Evolutionary conservation across 306 rosid species (phyloP).

Genomic region (Fagus sylvatica): DNA sequence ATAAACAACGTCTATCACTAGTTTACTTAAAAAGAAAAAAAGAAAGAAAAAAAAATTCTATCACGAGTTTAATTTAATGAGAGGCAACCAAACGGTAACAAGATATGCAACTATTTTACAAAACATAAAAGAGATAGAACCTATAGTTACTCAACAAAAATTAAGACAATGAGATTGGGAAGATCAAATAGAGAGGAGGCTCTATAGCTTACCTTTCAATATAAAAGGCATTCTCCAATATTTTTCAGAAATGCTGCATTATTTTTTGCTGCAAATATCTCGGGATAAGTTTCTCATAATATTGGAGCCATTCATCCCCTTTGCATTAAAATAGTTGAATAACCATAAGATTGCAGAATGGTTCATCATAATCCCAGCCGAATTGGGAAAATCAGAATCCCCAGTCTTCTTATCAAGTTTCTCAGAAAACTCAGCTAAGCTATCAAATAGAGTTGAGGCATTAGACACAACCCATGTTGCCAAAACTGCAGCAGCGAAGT

Average conservation of each 20-base stretch:
- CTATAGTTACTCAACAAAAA: too few species aligned
- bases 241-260: not conserved
- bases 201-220: not conserved
- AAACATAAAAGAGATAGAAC: too few species aligned
- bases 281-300: not conserved
- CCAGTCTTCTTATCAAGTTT: slow-evolving; percentile 20
- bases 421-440: slow-evolving; percentile 23
- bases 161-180: not conserved
- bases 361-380: slow-evolving; percentile 22
- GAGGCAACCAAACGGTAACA: too few species aligned
- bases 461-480: slow-evolving; percentile 30
- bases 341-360: slow-evolving; percentile 36
- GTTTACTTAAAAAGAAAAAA: too few species aligned
- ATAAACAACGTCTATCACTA: too few species aligned
- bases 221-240: not conserved
- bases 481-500: slow-evolving; percentile 30
- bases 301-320: slow-evolving; percentile 18
- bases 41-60: too few species aligned
- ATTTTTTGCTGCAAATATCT: slow-evolving; percentile 4
- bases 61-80: too few species aligned
- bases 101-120: too few species aligned
- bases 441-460: slow-evolving; percentile 23
- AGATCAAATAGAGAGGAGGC: not conserved
- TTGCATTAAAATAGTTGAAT: slow-evolving; percentile 23
- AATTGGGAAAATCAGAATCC: not conserved